These are phyloP conservation scores for Phytopythium sindhum DNA, from an alignment of 352 stramenopile species.

Conservation along the genomic window DNA sequence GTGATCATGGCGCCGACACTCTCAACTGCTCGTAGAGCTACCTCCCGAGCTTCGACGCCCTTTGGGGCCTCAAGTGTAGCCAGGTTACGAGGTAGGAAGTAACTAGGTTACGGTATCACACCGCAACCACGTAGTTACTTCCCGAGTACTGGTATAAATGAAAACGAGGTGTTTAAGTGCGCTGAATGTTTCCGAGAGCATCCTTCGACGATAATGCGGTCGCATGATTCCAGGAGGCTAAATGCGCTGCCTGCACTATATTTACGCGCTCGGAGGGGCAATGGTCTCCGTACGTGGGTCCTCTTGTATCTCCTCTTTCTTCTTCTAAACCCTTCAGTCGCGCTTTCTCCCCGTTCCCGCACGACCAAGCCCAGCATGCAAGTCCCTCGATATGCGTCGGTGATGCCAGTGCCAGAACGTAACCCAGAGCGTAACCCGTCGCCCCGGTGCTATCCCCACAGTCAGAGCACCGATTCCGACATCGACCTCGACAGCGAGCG, in stretches of 20 bases:
- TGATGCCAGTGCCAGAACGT: constrained; percentile 9
- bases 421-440: constrained; percentile 2
- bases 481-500: constrained; percentile 1
- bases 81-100: neutral
- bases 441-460: neutral
- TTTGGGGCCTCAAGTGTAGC: neutral
- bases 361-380: neutral
- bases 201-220: neutral
- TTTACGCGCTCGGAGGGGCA: neutral
- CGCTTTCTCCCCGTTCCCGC: neutral
- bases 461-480: constrained; percentile 14
- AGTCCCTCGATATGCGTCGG: constrained; percentile 2
- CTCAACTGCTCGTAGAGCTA: too few relatives aligned
- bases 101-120: neutral
- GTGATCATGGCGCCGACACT: constrained; percentile 44
- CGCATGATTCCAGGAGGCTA: neutral
- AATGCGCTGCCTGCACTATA: neutral
- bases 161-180: too few relatives aligned
- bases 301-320: neutral
- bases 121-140: too few relatives aligned
- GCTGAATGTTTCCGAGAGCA: neutral
- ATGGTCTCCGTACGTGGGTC: neutral
- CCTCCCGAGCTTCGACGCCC: too few relatives aligned
- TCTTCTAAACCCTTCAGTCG: neutral
- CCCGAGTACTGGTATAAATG: too few relatives aligned